phyloP scores from a whole-genome alignment of 805 yeast genomes.

The Hanseniaspora taiwanica region DNA sequence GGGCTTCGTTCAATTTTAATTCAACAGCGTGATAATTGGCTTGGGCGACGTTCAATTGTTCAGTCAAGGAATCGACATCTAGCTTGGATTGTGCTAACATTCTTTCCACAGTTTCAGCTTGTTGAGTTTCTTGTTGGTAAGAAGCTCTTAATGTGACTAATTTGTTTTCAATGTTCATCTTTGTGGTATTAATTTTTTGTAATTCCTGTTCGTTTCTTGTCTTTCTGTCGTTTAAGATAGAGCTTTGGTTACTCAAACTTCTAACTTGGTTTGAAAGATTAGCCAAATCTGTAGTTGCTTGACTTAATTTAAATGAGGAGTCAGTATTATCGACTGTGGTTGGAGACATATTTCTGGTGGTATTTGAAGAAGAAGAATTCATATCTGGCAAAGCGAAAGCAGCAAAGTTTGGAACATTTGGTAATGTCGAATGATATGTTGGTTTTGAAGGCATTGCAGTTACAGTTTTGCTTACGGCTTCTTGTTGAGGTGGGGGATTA shows the following conservation, averaged over 20 bases:
- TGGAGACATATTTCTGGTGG: slow-evolving; percentile 8
- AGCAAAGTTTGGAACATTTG: slow-evolving; percentile 23
- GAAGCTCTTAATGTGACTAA: slow-evolving; percentile 50
- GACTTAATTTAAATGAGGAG: slow-evolving; percentile 53
- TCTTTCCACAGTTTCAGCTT: slow-evolving; percentile 59
- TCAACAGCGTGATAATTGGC: slow-evolving; percentile 66
- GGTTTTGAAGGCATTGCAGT: slow-evolving; percentile 9
- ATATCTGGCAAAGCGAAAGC: slow-evolving; percentile 9
- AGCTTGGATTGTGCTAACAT: slow-evolving; percentile 42
- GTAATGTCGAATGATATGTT: slow-evolving; percentile 11
- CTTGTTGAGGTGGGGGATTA: slow-evolving; percentile 25
- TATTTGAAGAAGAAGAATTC: slow-evolving; percentile 10
- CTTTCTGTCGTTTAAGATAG: slow-evolving; percentile 55
- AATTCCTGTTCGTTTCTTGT: slow-evolving; percentile 67
- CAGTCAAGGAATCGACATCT: slow-evolving; percentile 57
- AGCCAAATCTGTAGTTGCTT: slow-evolving; percentile 76
- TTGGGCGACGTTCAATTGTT: slow-evolving; percentile 64
- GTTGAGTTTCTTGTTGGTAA: slow-evolving; percentile 67
- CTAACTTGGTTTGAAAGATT: slow-evolving; percentile 75
- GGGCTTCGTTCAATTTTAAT: slow-evolving; percentile 46
- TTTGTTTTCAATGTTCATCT: slow-evolving; percentile 62
- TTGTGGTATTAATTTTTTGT: slow-evolving; percentile 48
- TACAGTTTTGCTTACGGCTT: slow-evolving; percentile 32
- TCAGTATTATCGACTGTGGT: slow-evolving; percentile 32
- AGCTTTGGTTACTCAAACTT: slow-evolving; percentile 64